phyloP scores from a whole-genome alignment of 148 eudicot species.

The Linanthus parryae region DNA sequence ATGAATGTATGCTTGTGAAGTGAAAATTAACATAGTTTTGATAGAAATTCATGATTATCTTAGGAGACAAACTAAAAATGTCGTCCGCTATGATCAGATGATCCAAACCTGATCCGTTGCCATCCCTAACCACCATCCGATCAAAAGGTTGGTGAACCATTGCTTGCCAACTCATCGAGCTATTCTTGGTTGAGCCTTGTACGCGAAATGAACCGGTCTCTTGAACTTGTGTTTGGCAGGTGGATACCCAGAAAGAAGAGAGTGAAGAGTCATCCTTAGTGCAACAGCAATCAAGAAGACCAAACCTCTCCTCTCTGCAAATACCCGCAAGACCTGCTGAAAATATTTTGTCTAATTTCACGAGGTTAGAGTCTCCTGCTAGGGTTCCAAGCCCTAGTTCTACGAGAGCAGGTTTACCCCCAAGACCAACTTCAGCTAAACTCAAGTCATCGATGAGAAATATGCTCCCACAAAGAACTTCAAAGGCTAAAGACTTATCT shows the following conservation, averaged over 20 bases:
- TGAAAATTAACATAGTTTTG: too few species aligned
- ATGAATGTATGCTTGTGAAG: too few species aligned
- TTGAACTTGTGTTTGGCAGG: too few species aligned
- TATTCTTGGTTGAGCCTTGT: too few species aligned
- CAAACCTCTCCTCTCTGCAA: conserved; percentile 33
- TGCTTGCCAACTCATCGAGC: too few species aligned
- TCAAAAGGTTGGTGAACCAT: too few species aligned
- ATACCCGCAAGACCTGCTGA: conserved; percentile 35
- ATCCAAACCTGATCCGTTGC: too few species aligned
- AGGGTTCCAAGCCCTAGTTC: conserved; percentile 28
- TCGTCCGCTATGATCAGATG: too few species aligned
- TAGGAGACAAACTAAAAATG: too few species aligned
- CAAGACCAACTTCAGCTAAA: conserved; percentile 35
- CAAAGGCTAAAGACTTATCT: conserved; percentile 19
- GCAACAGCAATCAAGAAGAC: conserved; percentile 31
- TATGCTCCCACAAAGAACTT: conserved; percentile 33
- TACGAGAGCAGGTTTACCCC: conserved; percentile 33
- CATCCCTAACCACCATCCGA: too few species aligned
- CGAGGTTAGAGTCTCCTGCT: conserved; percentile 20
- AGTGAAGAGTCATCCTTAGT: conserved; percentile 27
- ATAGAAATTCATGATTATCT: too few species aligned
- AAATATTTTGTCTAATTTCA: conserved; percentile 23
- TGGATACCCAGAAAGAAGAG: conserved; percentile 15
- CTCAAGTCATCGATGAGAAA: conserved; percentile 27
- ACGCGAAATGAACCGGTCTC: too few species aligned